phyloP scores from a whole-genome alignment of 1,139 yeast species.

The Eremothecium sinecaudum region DNA sequence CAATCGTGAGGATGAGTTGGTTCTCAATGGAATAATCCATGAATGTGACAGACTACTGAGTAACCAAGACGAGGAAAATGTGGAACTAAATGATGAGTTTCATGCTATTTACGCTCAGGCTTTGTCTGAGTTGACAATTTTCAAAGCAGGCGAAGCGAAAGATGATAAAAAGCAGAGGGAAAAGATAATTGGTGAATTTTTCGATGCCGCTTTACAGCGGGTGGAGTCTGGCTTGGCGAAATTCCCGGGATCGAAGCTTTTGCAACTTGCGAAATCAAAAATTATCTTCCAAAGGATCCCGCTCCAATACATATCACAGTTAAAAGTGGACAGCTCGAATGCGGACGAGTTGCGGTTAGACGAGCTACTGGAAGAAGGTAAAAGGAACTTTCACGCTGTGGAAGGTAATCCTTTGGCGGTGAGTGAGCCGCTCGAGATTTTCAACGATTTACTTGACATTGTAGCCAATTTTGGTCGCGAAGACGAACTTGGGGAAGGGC shows the following conservation, averaged over 20 bases:
- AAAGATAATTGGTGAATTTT: slow-evolving; percentile 41
- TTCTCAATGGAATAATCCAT: slow-evolving; percentile 78
- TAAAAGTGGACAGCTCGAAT: slow-evolving; percentile 33
- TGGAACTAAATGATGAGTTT: slow-evolving; percentile 46
- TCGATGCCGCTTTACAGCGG: slow-evolving; percentile 66
- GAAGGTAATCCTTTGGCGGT: slow-evolving; percentile 10
- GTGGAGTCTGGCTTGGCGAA: slow-evolving; percentile 48
- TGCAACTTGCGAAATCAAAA: slow-evolving; percentile 47
- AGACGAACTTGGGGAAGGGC: slow-evolving; percentile 40
- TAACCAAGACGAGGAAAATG: slow-evolving; percentile 31
- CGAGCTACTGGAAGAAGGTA: slow-evolving; percentile 25
- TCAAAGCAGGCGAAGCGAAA: slow-evolving; percentile 34
- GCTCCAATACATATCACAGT: slow-evolving; percentile 44
- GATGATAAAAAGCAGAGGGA: slow-evolving; percentile 23
- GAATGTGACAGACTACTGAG: slow-evolving; percentile 81
- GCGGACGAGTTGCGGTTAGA: slow-evolving; percentile 30
- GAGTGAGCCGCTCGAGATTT: slow-evolving; percentile 43
- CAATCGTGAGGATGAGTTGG: slow-evolving; percentile 50
- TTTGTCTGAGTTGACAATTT: slow-evolving; percentile 56
- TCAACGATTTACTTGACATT: slow-evolving; percentile 59
- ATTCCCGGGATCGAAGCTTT: slow-evolving; percentile 37
- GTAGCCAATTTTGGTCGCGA: slow-evolving; percentile 55
- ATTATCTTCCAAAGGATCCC: slow-evolving; percentile 52
- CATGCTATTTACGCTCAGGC: slow-evolving; percentile 69
- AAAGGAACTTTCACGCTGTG: slow-evolving; percentile 14